Percentiles rank a stretch among this genome's conserved stretches.
These are phyloP conservation scores for Parastagonospora nodorum DNA, from an alignment of 2,329 filamentous ascomycete species.

Conservation along the genomic window DNA sequence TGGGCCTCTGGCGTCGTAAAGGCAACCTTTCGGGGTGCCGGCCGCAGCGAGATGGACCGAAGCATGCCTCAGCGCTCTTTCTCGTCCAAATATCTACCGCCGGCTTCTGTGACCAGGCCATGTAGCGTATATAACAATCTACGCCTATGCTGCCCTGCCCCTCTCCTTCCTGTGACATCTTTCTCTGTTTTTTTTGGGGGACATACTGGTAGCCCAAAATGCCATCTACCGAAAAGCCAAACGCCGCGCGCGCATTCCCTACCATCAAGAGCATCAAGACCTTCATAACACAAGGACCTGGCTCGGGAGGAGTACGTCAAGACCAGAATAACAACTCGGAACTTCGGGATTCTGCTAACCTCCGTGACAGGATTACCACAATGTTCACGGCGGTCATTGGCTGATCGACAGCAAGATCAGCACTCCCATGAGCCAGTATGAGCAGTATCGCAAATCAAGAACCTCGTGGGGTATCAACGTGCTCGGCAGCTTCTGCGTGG, in stretches of 20 bases:
- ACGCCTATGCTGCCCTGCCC: constrained; percentile 16
- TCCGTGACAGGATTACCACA: constrained; percentile 75
- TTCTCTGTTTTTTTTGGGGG: constrained; percentile 2
- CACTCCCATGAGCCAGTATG: constrained; percentile 88
- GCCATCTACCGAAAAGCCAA: constrained; percentile 28
- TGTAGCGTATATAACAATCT: constrained; percentile 27
- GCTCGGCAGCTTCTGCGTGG: constrained; percentile 86
- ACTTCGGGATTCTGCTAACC: background rate
- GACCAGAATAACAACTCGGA: background rate
- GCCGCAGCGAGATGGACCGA: constrained; percentile 43
- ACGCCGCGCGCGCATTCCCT: constrained; percentile 63
- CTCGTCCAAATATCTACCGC: constrained; percentile 16
- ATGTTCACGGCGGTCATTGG: constrained; percentile 77
- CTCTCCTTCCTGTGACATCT: constrained; percentile 19
- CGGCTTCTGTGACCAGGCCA: constrained; percentile 13
- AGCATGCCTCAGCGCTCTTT: constrained; percentile 7
- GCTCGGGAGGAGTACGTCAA: constrained; percentile 37
- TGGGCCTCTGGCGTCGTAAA: constrained; percentile 10
- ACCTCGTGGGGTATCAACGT: constrained; percentile 97
- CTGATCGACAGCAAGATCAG: constrained; percentile 90
- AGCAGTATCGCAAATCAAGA: constrained; percentile 82
- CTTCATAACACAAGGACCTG: constrained; percentile 70
- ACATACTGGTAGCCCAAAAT: constrained; percentile 21
- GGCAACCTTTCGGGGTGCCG: constrained; percentile 17
- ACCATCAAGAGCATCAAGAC: constrained; percentile 77